phyloP scores from a whole-genome alignment of 257 asterid species.

The Nicotiana benthamiana region DNA sequence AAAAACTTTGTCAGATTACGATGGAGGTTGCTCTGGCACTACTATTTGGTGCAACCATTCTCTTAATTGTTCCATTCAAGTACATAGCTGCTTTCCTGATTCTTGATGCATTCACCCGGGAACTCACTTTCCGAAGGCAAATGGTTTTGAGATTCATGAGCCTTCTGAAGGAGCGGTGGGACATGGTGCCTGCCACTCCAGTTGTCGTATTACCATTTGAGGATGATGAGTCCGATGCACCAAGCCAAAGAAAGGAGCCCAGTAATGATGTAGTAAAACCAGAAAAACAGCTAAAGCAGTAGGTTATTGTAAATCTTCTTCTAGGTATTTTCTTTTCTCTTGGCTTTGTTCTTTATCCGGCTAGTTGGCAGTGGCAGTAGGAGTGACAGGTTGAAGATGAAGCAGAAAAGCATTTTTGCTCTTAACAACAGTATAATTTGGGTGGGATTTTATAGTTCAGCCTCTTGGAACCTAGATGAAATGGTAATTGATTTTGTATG shows the following conservation, averaged over 20 bases:
- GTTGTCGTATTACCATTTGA: constrained; percentile 74
- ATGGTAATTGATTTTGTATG: background rate
- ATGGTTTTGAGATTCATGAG: constrained; percentile 60
- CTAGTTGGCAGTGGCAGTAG: background rate
- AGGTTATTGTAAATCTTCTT: constrained; percentile 2
- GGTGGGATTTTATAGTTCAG: background rate
- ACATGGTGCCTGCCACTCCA: constrained; percentile 79
- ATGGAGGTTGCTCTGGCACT: constrained; percentile 77
- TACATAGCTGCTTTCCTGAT: constrained; percentile 51
- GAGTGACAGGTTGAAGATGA: background rate
- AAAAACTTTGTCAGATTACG: constrained; percentile 41
- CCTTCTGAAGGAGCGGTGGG: constrained; percentile 84
- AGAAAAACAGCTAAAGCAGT: constrained; percentile 11
- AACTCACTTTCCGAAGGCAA: constrained; percentile 67
- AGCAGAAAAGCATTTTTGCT: background rate
- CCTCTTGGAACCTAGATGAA: background rate
- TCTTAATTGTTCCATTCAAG: constrained; percentile 73
- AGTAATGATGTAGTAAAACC: constrained; percentile 6
- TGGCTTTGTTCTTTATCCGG: background rate
- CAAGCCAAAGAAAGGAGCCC: constrained; percentile 10
- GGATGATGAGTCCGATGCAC: constrained; percentile 29
- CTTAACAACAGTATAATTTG: background rate
- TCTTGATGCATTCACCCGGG: constrained; percentile 80
- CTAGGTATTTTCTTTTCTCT: background rate
- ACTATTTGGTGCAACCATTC: constrained; percentile 46